Percentiles rank a stretch among this genome's conserved stretches.
Conservation (phyloP, 75 land plant genomes). For the Azolla pinnata region DNA sequence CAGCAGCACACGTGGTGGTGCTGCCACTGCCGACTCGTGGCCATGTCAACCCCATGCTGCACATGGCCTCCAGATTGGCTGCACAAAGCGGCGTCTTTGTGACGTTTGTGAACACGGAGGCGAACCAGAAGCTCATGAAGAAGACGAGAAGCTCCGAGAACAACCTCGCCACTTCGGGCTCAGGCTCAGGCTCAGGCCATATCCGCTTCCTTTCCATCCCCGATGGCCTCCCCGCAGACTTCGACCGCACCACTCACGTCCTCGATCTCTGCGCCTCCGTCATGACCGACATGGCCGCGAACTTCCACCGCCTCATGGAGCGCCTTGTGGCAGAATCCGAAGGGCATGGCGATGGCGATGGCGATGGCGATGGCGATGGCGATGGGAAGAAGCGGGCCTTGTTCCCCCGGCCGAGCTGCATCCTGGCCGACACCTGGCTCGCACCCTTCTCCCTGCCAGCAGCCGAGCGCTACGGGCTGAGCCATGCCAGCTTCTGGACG, state of each 20-base stretch:
- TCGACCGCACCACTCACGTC: not conserved
- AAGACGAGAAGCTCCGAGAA: not conserved
- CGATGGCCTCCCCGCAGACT: constrained; percentile 1
- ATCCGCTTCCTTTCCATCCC: not conserved
- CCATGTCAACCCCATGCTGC: constrained; percentile 13
- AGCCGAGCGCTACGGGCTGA: not conserved
- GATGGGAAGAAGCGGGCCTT: no score
- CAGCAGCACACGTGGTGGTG: constrained; percentile 14
- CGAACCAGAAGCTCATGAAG: not conserved
- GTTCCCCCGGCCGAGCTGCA: not conserved
- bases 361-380: no score
- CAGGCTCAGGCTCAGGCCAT: not conserved
- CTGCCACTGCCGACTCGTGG: constrained; percentile 12
- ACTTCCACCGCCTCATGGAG: not conserved
- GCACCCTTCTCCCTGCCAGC: not conserved
- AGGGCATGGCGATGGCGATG: no score
- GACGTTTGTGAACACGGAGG: constrained; percentile 11
- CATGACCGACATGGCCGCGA: not conserved
- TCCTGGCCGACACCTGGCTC: not conserved
- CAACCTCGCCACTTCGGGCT: not conserved
- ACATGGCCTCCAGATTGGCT: not conserved
- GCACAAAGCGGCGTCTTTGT: constrained; percentile 5
- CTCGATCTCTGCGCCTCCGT: not conserved
- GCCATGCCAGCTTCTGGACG: not conserved
- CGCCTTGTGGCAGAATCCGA: no score